Evolutionary conservation across 2,329 filamentous ascomycete genomes (phyloP).

Genomic region (Exophiala lecanii-corni): DNA sequence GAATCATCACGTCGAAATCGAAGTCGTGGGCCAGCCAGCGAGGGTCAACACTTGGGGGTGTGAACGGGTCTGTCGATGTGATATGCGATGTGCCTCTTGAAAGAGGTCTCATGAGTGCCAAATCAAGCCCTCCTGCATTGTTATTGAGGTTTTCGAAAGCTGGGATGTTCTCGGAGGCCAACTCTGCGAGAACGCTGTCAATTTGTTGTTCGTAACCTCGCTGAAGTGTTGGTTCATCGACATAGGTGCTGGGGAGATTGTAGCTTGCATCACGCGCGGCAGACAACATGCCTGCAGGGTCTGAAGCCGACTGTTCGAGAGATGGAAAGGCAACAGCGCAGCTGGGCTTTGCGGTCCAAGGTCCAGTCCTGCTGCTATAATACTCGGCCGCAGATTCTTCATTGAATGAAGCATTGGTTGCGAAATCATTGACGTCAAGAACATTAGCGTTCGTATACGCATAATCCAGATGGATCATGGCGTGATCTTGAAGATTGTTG

Average conservation of each 20-base stretch:
- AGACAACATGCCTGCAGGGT: constrained; percentile 4
- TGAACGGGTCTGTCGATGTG: constrained; percentile 29
- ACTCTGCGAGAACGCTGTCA: constrained; percentile 1
- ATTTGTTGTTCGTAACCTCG: constrained; percentile 20
- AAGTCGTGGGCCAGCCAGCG: constrained; percentile 41
- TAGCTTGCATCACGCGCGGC: background rate
- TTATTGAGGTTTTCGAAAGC: constrained; percentile 23
- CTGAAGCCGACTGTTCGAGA: constrained; percentile 25
- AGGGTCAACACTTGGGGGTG: constrained; percentile 41
- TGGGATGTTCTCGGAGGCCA: constrained; percentile 8
- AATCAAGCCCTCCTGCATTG: constrained; percentile 18
- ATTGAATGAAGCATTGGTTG: constrained; percentile 24
- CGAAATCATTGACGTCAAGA: constrained; percentile 2
- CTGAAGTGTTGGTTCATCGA: constrained; percentile 9
- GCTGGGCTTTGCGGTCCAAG: constrained; percentile 29
- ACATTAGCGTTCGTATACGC: constrained; percentile 1
- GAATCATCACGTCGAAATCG: constrained; percentile 40
- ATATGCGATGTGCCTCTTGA: constrained; percentile 42
- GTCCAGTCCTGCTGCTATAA: constrained; percentile 17
- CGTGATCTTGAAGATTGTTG: constrained; percentile 33
- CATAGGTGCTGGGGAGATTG: constrained; percentile 10
- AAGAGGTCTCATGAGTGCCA: constrained; percentile 29
- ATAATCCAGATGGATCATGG: constrained; percentile 23
- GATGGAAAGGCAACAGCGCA: constrained; percentile 28
- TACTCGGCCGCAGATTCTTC: constrained; percentile 12